phyloP scores from a whole-genome alignment of 2,329 filamentous ascomycete genomes.

The Aspergillus spinulosporus region DNA sequence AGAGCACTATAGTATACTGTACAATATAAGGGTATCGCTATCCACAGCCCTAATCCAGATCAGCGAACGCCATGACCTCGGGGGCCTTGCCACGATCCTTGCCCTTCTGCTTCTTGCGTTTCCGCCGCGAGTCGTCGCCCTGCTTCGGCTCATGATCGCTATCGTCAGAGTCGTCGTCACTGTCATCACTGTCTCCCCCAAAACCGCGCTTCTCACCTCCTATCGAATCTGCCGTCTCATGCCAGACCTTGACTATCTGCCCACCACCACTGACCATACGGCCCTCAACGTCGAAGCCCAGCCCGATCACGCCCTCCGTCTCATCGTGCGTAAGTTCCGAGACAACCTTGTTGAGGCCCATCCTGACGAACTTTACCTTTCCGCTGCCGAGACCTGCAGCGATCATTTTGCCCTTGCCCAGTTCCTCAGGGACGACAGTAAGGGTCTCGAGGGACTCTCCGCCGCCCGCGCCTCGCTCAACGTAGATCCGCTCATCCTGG shows the following conservation, averaged over 20 bases:
- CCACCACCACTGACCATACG: slow-evolving; percentile 90
- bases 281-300: slow-evolving; percentile 82
- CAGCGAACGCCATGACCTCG: slow-evolving; percentile 46
- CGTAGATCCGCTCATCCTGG: slow-evolving; percentile 82
- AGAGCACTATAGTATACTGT: neutral
- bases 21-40: slow-evolving; percentile 16
- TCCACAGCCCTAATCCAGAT: slow-evolving; percentile 40
- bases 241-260: slow-evolving; percentile 84
- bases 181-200: slow-evolving; percentile 44
- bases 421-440: slow-evolving; percentile 66
- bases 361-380: slow-evolving; percentile 71
- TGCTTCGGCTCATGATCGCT: slow-evolving; percentile 49
- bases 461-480: slow-evolving; percentile 62
- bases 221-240: slow-evolving; percentile 62
- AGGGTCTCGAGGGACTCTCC: slow-evolving; percentile 80
- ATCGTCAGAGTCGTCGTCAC: slow-evolving; percentile 44
- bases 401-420: slow-evolving; percentile 65
- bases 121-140: slow-evolving; percentile 48
- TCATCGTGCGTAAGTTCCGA: slow-evolving; percentile 75
- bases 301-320: slow-evolving; percentile 75
- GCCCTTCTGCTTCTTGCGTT: slow-evolving; percentile 47
- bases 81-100: slow-evolving; percentile 38
- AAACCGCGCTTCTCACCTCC: slow-evolving; percentile 34
- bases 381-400: slow-evolving; percentile 83
- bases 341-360: slow-evolving; percentile 71